Evolutionary conservation across 75 land plant species (phyloP).

Genomic region (Picea sitchensis): DNA sequence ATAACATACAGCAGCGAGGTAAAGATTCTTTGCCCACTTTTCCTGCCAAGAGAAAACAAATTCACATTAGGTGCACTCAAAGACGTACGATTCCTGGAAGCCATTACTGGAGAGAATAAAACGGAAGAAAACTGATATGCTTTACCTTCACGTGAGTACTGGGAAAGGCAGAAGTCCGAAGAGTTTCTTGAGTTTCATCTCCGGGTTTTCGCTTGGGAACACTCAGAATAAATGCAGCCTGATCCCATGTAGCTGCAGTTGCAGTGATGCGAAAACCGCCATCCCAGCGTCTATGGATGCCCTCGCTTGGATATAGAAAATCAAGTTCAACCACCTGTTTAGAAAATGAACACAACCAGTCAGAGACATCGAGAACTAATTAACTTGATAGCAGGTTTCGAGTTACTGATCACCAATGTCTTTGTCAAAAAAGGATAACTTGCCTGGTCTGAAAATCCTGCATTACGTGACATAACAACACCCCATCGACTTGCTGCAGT

Average conservation of each 20-base stretch:
- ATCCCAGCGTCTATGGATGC: slow-evolving; percentile 72
- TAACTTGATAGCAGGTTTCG: background rate
- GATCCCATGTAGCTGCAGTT: slow-evolving; percentile 75
- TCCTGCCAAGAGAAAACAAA: slow-evolving; percentile 46
- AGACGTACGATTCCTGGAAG: background rate
- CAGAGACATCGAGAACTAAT: background rate
- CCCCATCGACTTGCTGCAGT: slow-evolving; percentile 95
- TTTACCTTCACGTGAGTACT: slow-evolving; percentile 69
- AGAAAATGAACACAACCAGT: background rate
- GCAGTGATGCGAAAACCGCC: slow-evolving; percentile 70
- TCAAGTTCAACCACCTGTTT: slow-evolving; percentile 49
- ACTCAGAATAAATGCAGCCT: slow-evolving; percentile 75
- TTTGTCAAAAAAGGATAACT: background rate
- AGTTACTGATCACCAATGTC: background rate
- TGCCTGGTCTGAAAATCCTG: slow-evolving; percentile 94
- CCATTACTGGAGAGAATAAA: background rate
- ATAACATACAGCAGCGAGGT: slow-evolving; percentile 80
- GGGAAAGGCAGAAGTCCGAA: slow-evolving; percentile 77
- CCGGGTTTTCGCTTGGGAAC: slow-evolving; percentile 49
- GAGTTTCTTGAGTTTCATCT: slow-evolving; percentile 77
- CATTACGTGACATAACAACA: slow-evolving; percentile 94
- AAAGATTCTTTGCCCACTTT: slow-evolving; percentile 88
- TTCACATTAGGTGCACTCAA: background rate
- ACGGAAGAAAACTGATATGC: background rate
- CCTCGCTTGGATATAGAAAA: slow-evolving; percentile 80